phyloP scores from a whole-genome alignment of 2,329 filamentous ascomycete genomes.

The Arthroderma sp. region DNA sequence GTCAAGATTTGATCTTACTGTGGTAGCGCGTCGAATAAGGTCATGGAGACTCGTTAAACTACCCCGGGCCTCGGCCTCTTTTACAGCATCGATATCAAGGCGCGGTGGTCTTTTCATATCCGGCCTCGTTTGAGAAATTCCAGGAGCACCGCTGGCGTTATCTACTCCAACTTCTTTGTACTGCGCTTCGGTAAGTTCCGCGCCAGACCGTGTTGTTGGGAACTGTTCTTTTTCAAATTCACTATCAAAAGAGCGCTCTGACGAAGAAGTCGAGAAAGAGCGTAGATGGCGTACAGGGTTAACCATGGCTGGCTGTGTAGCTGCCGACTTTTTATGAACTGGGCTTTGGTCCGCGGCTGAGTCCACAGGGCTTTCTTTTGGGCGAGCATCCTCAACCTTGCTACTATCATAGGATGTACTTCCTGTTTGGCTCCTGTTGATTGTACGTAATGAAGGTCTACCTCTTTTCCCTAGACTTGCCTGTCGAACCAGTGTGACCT shows the following conservation, averaged over 20 bases:
- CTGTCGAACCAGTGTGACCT: slow-evolving; percentile 17
- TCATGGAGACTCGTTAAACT: slow-evolving; percentile 88
- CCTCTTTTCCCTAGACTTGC: slow-evolving; percentile 20
- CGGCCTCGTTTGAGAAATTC: not conserved
- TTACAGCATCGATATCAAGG: slow-evolving; percentile 70
- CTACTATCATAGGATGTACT: not conserved
- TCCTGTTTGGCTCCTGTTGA: slow-evolving; percentile 11
- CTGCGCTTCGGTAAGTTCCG: not conserved
- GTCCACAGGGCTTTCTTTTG: not conserved
- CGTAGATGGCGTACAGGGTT: slow-evolving; percentile 1
- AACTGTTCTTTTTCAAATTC: not conserved
- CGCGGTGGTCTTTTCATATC: slow-evolving; percentile 46
- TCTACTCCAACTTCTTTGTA: not conserved
- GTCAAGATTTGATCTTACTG: slow-evolving; percentile 75
- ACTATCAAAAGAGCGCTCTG: not conserved
- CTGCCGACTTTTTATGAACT: not conserved
- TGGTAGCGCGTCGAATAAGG: slow-evolving; percentile 76
- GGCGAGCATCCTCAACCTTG: not conserved
- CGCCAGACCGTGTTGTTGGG: not conserved
- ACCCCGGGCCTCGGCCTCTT: slow-evolving; percentile 67
- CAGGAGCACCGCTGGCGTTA: not conserved
- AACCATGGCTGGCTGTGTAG: not conserved
- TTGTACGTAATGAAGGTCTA: slow-evolving; percentile 20
- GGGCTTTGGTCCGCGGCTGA: not conserved
- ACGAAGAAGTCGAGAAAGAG: not conserved